Evolutionary conservation across 768 basidiomycete genomes (phyloP).

Genomic region (Sistotremastrum suecicum): DNA sequence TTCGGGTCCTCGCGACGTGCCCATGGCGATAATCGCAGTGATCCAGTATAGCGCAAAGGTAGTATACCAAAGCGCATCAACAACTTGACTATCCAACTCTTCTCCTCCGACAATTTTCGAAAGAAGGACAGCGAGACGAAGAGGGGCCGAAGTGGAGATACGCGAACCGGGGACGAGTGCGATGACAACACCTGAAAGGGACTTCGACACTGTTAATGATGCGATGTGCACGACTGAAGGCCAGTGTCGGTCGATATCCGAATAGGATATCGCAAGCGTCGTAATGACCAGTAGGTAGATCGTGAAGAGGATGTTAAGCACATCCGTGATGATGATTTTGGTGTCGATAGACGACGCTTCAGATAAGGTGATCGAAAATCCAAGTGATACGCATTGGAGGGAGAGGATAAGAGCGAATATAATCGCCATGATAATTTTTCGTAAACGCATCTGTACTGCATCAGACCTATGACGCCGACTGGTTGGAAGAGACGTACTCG

Average conservation of each 20-base stretch:
- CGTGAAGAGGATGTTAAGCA: conserved; percentile 37
- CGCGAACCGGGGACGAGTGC: conserved; percentile 49
- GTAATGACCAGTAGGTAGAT: conserved; percentile 45
- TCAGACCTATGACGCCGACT: neutral
- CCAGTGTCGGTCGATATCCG: conserved; percentile 21
- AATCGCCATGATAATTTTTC: conserved; percentile 38
- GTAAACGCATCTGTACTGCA: conserved; percentile 34
- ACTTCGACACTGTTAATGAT: conserved; percentile 5
- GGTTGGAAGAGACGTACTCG: conserved; percentile 21
- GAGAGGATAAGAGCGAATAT: conserved; percentile 32
- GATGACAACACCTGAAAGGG: conserved; percentile 22
- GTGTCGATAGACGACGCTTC: conserved; percentile 2
- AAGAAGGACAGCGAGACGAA: conserved; percentile 39
- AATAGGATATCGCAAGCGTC: conserved; percentile 32
- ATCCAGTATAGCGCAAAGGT: conserved; percentile 35
- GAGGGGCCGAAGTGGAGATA: conserved; percentile 29
- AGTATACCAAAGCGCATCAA: conserved; percentile 33
- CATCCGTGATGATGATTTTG: conserved; percentile 21
- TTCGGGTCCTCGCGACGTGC: conserved; percentile 57
- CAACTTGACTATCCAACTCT: conserved; percentile 7
- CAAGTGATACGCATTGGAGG: conserved; percentile 39
- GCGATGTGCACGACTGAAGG: conserved; percentile 26
- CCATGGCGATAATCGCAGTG: conserved; percentile 29
- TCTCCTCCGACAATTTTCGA: conserved; percentile 20
- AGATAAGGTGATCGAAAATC: conserved; percentile 30